Percentiles rank a stretch among this genome's conserved stretches.
Evolutionary conservation across 1,139 yeast genomes (phyloP).

Genomic region (Taiozyma sp.): DNA sequence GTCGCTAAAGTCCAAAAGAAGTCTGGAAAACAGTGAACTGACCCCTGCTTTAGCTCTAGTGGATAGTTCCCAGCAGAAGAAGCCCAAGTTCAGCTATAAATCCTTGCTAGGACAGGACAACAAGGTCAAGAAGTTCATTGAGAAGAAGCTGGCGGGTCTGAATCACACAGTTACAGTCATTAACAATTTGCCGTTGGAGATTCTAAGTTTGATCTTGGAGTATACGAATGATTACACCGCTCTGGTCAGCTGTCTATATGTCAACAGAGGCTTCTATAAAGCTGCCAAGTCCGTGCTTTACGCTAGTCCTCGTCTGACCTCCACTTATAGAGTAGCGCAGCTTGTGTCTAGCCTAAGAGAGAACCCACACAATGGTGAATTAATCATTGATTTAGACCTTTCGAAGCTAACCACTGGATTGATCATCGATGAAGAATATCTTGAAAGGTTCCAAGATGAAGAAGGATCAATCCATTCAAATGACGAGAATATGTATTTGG

Average conservation of each 20-base stretch:
- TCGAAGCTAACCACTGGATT: conserved; percentile 46
- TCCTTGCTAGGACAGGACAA: conserved; percentile 16
- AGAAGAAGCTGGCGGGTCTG: conserved; percentile 4
- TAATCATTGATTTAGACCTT: conserved; percentile 52
- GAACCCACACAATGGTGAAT: conserved; percentile 47
- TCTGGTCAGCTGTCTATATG: conserved; percentile 40
- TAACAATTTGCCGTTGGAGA: conserved; percentile 26
- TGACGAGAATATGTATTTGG: conserved; percentile 15
- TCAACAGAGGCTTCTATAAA: conserved; percentile 43
- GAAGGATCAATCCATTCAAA: conserved; percentile 4
- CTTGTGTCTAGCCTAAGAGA: conserved; percentile 59
- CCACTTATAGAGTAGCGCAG: conserved; percentile 75
- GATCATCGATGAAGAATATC: conserved; percentile 26
- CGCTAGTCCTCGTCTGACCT: conserved; percentile 45
- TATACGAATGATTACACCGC: conserved; percentile 27
- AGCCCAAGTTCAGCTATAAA: conserved; percentile 16
- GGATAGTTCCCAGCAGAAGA: conserved; percentile 2
- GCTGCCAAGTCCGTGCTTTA: conserved; percentile 54
- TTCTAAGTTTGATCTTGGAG: conserved; percentile 22
- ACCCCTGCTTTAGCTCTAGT: not conserved
- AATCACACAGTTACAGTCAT: conserved; percentile 3
- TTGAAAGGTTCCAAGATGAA: conserved; percentile 5
- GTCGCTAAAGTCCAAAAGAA: not conserved
- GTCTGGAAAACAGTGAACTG: not conserved
- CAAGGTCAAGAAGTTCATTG: conserved; percentile 21